Base-by-base conservation (phyloP, 129 eudicot genomes). In the Lonicera japonica region DNA sequence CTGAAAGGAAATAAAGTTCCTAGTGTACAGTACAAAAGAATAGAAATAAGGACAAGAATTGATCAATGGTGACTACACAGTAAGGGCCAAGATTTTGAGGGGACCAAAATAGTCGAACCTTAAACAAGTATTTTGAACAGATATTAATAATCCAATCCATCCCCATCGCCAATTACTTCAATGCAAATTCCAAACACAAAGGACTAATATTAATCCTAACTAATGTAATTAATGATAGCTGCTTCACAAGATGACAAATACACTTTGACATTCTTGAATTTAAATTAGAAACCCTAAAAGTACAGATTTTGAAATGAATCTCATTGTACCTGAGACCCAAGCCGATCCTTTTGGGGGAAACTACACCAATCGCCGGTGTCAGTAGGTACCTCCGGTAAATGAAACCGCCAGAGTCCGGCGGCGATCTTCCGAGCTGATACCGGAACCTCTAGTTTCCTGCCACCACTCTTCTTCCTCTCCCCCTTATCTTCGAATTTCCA, bases 391-490 rank as follows among this genome's bases (percentile, higher is more conserved):
- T 76, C 88, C 75, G 83, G 86, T 73, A 71, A 55, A 65, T 72
- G 90, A 77, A 87, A 74, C 78, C 90, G 73, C 97, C 97, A 91
- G 16, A 91, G 54, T 2, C 76, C 83, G 23, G 90, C 96, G 40
- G 75, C 97, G 11, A 91, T 82, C 72, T 84, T 91, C 76, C 97
- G 79, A 47, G 79, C 83, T 12, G 97, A 84, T 13, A 84, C 87
- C 19, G 51, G n/a, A 1, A 36, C 55, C 70, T 39, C 70, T 25
- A 18, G 56, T 69, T 69, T 80, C 84, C 87, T 78, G 53, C 79
- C 65, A 61, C 79, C 65, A 61, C 45, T 60, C 63, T 56, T 67
- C 96, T 83, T 9, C 73, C 79, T 43, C 25, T 16, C 11, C 60
- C 64, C 21, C 4, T 17, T 25, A 59, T 74, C 86, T 58, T 72